Percentiles rank a stretch among this genome's conserved stretches.
These are phyloP conservation scores for Syzygium aqueum DNA, from an alignment of 345 rosid genomes.

Conservation along the genomic window DNA sequence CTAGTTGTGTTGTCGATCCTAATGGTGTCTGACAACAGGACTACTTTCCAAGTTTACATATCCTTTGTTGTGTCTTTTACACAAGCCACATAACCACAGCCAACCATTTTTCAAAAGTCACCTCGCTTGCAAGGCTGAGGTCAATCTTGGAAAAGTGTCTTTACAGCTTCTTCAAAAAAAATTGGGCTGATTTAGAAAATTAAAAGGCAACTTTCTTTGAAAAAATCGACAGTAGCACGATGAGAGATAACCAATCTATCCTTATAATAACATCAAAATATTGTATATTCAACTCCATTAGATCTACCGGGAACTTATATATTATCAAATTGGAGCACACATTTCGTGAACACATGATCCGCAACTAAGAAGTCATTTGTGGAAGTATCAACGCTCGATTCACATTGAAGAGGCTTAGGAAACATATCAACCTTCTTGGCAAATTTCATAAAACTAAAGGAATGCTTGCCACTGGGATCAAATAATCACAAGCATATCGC, in stretches of 20 bases:
- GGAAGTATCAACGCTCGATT: not conserved
- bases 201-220: not conserved
- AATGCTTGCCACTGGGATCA: not conserved
- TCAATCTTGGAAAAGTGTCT: not conserved
- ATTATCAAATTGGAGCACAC: not conserved
- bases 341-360: not conserved
- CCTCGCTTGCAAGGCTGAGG: not conserved
- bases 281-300: not conserved
- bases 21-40: not conserved
- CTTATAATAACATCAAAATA: not conserved
- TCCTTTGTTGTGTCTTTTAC: not conserved
- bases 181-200: not conserved
- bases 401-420: not conserved
- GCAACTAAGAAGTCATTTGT: not conserved
- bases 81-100: not conserved
- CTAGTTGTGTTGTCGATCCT: not conserved
- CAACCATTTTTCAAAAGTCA: not conserved
- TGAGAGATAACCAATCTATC: not conserved
- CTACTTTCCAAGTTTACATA: not conserved
- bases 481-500: not conserved
- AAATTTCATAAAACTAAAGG: not conserved
- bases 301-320: not conserved
- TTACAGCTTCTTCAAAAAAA: not conserved
- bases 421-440: not conserved
- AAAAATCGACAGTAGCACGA: not conserved